phyloP scores from a whole-genome alignment of 2,329 filamentous ascomycete species.

The Mollisia scopiformis region DNA sequence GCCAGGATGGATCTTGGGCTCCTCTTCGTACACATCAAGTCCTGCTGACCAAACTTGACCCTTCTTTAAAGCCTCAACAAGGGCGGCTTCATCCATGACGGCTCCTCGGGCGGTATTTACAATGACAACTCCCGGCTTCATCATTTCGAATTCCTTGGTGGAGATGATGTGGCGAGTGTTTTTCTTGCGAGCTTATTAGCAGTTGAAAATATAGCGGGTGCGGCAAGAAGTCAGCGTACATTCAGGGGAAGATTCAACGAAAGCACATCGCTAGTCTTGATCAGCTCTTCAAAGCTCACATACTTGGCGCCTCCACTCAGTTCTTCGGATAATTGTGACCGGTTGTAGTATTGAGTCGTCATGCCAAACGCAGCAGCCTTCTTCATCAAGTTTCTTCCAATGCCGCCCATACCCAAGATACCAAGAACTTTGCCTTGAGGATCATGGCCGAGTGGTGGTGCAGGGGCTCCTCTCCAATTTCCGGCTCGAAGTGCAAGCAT shows the following conservation, averaged over 20 bases:
- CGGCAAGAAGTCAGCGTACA: conserved; percentile 63
- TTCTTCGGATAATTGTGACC: conserved; percentile 60
- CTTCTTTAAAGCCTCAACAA: conserved; percentile 71
- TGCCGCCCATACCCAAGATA: conserved; percentile 85
- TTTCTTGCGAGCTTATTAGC: conserved; percentile 39
- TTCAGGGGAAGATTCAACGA: conserved; percentile 83
- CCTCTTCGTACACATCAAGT: conserved; percentile 82
- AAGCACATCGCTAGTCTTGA: conserved; percentile 73
- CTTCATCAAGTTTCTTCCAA: conserved; percentile 75
- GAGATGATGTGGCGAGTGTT: conserved; percentile 78
- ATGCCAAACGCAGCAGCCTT: conserved; percentile 79
- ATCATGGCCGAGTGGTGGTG: conserved; percentile 70
- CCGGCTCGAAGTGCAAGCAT: conserved; percentile 69
- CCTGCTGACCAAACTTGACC: conserved; percentile 74
- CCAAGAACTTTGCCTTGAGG: conserved; percentile 79
- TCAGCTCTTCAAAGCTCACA: conserved; percentile 73
- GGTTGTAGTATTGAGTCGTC: conserved; percentile 75
- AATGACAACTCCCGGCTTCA: conserved; percentile 78
- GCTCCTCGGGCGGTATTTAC: conserved; percentile 84
- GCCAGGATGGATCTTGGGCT: conserved; percentile 75
- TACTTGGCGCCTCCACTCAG: conserved; percentile 62
- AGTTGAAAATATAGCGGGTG: too few species aligned
- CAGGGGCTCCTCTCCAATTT: conserved; percentile 65
- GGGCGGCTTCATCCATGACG: conserved; percentile 79
- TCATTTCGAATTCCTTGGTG: conserved; percentile 68